Base-by-base conservation (phyloP, 108 stramenopile species). In the Pseudonitzschia delicatissima region DNA sequence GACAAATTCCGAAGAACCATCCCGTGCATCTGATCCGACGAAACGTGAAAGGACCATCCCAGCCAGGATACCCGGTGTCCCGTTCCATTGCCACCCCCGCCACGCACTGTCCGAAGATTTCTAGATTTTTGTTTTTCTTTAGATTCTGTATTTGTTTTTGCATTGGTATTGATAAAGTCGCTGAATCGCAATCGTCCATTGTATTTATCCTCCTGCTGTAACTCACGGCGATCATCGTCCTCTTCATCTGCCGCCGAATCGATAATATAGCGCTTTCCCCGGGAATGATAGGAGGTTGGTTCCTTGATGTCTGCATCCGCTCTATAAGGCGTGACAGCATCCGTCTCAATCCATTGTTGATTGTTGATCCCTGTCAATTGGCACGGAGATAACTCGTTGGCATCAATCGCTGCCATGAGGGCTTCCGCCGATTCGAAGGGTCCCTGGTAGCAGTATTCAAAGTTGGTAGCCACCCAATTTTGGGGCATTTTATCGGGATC, bases 1-100 rank as follows among this genome's bases (percentile, higher is more conserved):
- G 36, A 40, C 3, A 61, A 37, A 42, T 61, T 61, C 9, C 60
- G 37, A 18, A 61, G 11, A 21, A 61, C 60, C 36, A 61, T 37
- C 40, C 60, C 60, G 25, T 61, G 60, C 60, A 61, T 61, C 40
- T 61, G 60, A 36, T 61, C 60, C 4, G 60, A 61, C 18, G 60
- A 37, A 40, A 61, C 37, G 20, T 61, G 60, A 61, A 61, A 61
- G 20, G 37, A 20, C 60, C 60, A 61, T 21, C 60, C 60, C 37
- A 61, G 26, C 60, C 60, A 61, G 32, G 60, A 61, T 8, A 61
- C 60, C 47, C 47, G 47, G 21, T 48, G 47, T 8, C 39, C 60
- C 35, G 60, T 42, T 61, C 39, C 60, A 26, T 42, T 36, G 7
- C 26, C 60, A 23, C 36, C 39, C 3, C 47, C 47, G 6, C 47